These are phyloP conservation scores for Cudoniella acicularis DNA, from an alignment of 495 filamentous ascomycete species.

Conservation along the genomic window DNA sequence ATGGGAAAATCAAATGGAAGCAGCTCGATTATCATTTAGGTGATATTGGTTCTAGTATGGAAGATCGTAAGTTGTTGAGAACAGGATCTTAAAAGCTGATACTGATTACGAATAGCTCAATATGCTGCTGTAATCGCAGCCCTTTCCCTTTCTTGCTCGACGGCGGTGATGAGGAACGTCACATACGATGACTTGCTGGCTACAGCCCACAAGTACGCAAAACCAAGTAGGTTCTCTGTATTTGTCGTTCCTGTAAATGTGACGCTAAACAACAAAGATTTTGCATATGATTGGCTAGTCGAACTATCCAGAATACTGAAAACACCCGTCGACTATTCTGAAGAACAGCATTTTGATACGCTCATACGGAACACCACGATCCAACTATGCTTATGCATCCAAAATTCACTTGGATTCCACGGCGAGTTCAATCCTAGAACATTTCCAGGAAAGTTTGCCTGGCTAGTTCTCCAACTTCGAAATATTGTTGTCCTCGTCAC, in stretches of 20 bases:
- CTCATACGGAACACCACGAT: conserved; percentile 65
- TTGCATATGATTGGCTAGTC: conserved; percentile 50
- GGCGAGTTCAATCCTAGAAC: conserved; percentile 55
- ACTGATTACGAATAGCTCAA: conserved; percentile 30
- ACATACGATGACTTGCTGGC: conserved; percentile 76
- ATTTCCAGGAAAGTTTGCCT: conserved; percentile 67
- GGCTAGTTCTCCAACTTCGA: conserved; percentile 66
- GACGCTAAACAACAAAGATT: conserved; percentile 43
- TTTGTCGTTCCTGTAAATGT: background rate
- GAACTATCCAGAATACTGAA: conserved; percentile 65
- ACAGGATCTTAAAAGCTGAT: background rate
- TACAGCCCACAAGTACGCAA: conserved; percentile 49
- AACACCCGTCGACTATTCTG: conserved; percentile 64
- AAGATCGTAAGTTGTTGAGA: conserved; percentile 37
- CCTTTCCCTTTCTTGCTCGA: conserved; percentile 34
- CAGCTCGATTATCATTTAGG: conserved; percentile 52
- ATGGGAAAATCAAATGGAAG: conserved; percentile 61
- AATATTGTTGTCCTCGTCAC: conserved; percentile 65
- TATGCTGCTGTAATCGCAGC: conserved; percentile 37
- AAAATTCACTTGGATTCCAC: conserved; percentile 63
- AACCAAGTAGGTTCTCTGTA: conserved; percentile 30
- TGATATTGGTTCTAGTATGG: conserved; percentile 34
- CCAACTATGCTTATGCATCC: conserved; percentile 65
- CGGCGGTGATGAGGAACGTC: conserved; percentile 47
- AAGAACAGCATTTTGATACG: conserved; percentile 64